Conservation (phyloP, 148 eudicot genomes). For the Polygonum aviculare region DNA sequence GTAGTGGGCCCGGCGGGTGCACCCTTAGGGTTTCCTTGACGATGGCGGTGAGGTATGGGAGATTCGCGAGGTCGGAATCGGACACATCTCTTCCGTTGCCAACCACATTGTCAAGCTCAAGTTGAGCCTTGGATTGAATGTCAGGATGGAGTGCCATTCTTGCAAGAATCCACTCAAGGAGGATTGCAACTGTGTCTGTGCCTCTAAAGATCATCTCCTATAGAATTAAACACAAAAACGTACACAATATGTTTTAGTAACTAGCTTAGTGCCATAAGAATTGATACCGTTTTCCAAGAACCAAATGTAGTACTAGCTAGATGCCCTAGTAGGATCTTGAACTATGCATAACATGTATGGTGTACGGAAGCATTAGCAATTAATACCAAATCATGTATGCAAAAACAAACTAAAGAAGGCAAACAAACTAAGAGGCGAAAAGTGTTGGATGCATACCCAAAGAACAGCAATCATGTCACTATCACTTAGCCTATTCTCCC, state of each 20-base stretch:
- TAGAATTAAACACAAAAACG: background rate
- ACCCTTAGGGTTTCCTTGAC: slow-evolving; percentile 75
- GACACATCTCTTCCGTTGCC: slow-evolving; percentile 26
- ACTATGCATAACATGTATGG: too few species aligned
- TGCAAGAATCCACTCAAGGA: slow-evolving; percentile 78
- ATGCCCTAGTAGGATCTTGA: background rate
- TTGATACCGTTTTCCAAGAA: background rate
- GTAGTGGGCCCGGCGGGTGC: slow-evolving; percentile 97
- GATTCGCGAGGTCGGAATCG: slow-evolving; percentile 63
- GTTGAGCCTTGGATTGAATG: slow-evolving; percentile 78
- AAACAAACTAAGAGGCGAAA: background rate
- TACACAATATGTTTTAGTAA: background rate
- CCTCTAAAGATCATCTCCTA: slow-evolving; percentile 97
- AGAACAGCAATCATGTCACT: slow-evolving; percentile 89
- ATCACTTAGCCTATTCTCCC: slow-evolving; percentile 46
- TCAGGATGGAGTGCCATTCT: slow-evolving; percentile 89
- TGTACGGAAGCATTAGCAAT: background rate
- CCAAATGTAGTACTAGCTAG: background rate
- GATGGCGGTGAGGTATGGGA: slow-evolving; percentile 72
- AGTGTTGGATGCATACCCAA: slow-evolving; percentile 45
- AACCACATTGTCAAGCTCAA: slow-evolving; percentile 46
- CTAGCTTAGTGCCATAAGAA: background rate
- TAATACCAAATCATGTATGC: background rate
- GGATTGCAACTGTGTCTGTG: slow-evolving; percentile 84
- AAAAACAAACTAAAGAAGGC: background rate